Conservation (phyloP, 192 early-diverging fungal genomes). For the Coemansia guatemalensis region DNA sequence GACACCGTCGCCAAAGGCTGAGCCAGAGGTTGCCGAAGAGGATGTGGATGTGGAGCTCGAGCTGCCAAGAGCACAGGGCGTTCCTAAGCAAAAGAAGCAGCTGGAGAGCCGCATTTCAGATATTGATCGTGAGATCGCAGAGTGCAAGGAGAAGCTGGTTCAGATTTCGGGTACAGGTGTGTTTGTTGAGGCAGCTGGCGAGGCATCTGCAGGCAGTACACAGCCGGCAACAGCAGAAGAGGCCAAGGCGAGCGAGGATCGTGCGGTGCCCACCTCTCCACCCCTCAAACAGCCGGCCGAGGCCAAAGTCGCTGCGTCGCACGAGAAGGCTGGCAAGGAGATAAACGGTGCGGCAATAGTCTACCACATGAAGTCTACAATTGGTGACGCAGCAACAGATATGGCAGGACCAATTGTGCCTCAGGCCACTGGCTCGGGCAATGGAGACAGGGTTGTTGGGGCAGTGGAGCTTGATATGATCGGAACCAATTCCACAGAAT, state of each 20-base stretch:
- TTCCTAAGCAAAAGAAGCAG: neutral
- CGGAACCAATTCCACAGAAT: too few relatives aligned
- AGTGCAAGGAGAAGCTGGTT: slow-evolving; percentile 33
- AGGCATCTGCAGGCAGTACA: too few relatives aligned
- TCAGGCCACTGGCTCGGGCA: neutral
- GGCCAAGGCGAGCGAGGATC: slow-evolving; percentile 16
- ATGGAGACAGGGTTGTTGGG: too few relatives aligned
- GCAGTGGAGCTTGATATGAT: too few relatives aligned
- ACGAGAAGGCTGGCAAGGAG: neutral
- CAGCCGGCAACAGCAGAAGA: neutral
- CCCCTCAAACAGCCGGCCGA: slow-evolving; percentile 1
- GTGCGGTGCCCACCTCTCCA: slow-evolving; percentile 31
- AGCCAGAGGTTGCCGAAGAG: neutral
- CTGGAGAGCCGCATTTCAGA: slow-evolving; percentile 36
- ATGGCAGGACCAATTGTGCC: slow-evolving; percentile 14
- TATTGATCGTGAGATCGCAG: slow-evolving; percentile 42
- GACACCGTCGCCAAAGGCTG: slow-evolving; percentile 12
- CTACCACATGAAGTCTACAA: neutral
- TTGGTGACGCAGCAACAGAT: neutral
- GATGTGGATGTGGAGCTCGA: neutral
- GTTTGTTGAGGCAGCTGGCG: neutral
- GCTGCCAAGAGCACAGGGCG: neutral
- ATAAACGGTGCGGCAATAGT: neutral
- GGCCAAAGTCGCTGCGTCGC: neutral
- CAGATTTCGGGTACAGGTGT: slow-evolving; percentile 10